Conservation (phyloP, 23 red algal species). For the Agarophyton chilense region DNA sequence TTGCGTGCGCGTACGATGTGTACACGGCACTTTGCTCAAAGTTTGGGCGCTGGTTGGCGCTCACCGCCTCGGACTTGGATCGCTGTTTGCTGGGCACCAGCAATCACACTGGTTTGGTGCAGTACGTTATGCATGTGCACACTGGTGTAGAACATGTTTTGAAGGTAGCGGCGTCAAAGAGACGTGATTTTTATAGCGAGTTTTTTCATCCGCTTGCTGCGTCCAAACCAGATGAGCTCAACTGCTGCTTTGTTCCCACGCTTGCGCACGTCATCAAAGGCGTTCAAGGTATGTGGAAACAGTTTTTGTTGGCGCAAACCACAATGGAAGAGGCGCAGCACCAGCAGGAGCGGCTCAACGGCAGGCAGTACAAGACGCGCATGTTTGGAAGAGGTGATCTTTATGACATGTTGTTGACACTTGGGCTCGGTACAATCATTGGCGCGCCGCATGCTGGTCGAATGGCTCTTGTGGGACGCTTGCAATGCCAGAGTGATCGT, state of each 20-base stretch:
- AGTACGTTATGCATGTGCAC: conserved; percentile 20
- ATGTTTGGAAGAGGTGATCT: neutral
- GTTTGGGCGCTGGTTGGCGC: neutral
- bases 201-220: neutral
- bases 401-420: neutral
- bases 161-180: neutral
- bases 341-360: neutral
- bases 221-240: neutral
- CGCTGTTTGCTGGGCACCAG: neutral
- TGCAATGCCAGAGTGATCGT: neutral
- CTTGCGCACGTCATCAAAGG: neutral
- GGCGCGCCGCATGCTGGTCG: neutral
- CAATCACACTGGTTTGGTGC: neutral
- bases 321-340: neutral
- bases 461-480: conserved; percentile 1
- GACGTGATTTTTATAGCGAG: neutral
- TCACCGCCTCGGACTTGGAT: neutral
- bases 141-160: neutral
- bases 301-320: neutral
- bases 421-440: neutral
- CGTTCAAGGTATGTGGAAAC: neutral
- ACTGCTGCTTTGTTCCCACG: neutral
- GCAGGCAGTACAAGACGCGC: neutral
- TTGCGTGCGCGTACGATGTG: neutral
- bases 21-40: neutral